These are phyloP conservation scores for Rubus parviflorus DNA, from an alignment of 306 rosid species.

Conservation along the genomic window DNA sequence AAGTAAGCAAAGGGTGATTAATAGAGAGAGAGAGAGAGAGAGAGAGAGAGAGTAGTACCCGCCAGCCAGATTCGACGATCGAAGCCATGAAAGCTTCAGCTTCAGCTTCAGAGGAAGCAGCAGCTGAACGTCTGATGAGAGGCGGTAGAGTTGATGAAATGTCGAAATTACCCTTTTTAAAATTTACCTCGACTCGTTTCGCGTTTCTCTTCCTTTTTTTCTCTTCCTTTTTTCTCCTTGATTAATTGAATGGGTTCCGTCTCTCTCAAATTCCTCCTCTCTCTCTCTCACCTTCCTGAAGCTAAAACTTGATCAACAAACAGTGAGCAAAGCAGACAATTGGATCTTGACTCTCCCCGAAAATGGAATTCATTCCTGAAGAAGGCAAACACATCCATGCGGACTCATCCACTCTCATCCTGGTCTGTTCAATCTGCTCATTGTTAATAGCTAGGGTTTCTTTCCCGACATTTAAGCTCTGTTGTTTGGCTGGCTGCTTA, in stretches of 20 bases:
- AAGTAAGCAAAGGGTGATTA: not conserved
- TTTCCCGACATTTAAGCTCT: not conserved
- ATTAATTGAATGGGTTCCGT: no score
- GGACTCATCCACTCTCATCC: constrained; percentile 65
- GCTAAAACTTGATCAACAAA: no score
- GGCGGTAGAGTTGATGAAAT: no score
- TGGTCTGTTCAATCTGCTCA: constrained; percentile 49
- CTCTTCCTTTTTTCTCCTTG: no score
- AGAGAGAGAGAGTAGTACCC: constrained; percentile 46
- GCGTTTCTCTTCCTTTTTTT: no score
- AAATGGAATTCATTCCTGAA: constrained; percentile 66
- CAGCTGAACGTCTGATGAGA: not conserved
- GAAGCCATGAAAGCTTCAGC: constrained; percentile 45
- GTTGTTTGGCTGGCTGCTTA: constrained; percentile 1
- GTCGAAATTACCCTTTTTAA: no score
- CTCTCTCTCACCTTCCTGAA: no score
- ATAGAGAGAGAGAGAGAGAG: not conserved
- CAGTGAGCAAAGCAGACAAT: not conserved
- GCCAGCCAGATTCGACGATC: constrained; percentile 70
- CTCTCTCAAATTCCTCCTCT: no score
- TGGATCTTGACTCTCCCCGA: not conserved
- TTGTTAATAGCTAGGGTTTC: not conserved
- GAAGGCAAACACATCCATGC: constrained; percentile 47
- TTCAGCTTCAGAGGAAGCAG: not conserved
- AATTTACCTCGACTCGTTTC: no score